Base-by-base conservation (phyloP, 495 filamentous ascomycete species). In the Aspergillus leporis region DNA sequence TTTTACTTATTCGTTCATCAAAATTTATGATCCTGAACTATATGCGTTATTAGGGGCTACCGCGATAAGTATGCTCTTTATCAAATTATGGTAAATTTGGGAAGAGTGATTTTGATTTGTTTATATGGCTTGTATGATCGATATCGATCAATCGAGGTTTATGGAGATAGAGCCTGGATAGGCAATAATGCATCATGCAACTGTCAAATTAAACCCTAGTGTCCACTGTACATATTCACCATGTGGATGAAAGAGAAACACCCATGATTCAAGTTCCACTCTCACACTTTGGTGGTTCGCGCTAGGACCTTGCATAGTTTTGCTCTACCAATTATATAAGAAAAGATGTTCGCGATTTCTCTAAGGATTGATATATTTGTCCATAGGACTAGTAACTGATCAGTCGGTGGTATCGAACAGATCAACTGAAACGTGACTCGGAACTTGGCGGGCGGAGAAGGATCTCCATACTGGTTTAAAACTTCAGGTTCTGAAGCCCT, bases 231-330 rank as follows among this genome's bases (percentile, higher is more conserved):
- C 1, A 3, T 21, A 47, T 47, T n/a, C 23, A 22, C 43, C 43
- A 47, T 47, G 43, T 47, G 43, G 43, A 47, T 7, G 10, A 9
- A 47, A 47, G 43, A 23, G 43, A 47, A 21, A 47, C 43, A 23
- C 9, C 19, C 19, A 23, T 21, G 19, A n/a, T 47, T 22, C 43
- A n/a, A 45, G 41, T 45, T 45, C 41, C 41, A 19, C 41, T 8
- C 16, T 45, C 6, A 18, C 18, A 21, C 41, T 2, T 9, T 45
- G 19, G 43, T 47, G 7, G 43, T 47, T 47, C 43, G 43, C 43
- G 43, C 43, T 47, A 22, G 18, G 19, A 47, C 43, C 43, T 23
- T 47, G 43, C 12, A 4, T 19, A 4, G 43, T 47, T 47, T 23
- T 23, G 1, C 43, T 7, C 23, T 47, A 23, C 43, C 1, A 6